Evolutionary conservation across 2,329 filamentous ascomycete genomes (phyloP), one percentile per base, ranked within the genome.

Genomic region (Aureobasidium sp.): DNA sequence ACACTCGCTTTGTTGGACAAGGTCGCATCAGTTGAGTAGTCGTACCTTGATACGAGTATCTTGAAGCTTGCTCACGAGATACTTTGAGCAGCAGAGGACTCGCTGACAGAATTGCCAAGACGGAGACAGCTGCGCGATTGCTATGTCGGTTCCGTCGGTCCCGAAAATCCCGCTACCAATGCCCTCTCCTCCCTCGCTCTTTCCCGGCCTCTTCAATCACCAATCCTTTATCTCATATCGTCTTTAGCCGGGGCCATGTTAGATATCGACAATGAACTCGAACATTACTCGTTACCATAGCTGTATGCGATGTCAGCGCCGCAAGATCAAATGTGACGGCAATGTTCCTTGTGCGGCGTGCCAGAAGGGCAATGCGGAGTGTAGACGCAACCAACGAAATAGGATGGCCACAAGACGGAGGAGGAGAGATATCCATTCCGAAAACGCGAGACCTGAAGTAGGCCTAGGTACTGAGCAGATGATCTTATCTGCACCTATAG

Each of bases 11-110:
- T 10, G 1, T 61, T 61, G 9, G 56, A 61, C 15, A 39, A 63
- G 17, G 50, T 43, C 12, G 41, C 34, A 24, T 53, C 39, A 20
- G 57, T 63, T 1, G 62, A 63, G 36, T 57, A 56, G 26, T 52
- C 44, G 10, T 63, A 63, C 56, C 57, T 63, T 26, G 51, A 56
- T 2, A 48, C 62, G 1, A 51, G 26, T 24, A 44, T 61, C 2
- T 41, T 27, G 9, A 37, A 44, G 32, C 39, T 63, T 26, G 62
- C 56, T 5, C 56, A 47, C 24, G 62, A 63, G 50, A 61, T 37
- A 24, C 29, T 61, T 63, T 13, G 6, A 37, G 9, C 37, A 41
- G 37, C n/a, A 15, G 15, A 5, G 1, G 37, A 17, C 15, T 20
- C 20, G 20, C 20, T 20, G 20, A 20, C 20, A 20, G 20, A 20